phyloP scores from a whole-genome alignment of 2,329 filamentous ascomycete genomes.

The Byssochlamys sp. region DNA sequence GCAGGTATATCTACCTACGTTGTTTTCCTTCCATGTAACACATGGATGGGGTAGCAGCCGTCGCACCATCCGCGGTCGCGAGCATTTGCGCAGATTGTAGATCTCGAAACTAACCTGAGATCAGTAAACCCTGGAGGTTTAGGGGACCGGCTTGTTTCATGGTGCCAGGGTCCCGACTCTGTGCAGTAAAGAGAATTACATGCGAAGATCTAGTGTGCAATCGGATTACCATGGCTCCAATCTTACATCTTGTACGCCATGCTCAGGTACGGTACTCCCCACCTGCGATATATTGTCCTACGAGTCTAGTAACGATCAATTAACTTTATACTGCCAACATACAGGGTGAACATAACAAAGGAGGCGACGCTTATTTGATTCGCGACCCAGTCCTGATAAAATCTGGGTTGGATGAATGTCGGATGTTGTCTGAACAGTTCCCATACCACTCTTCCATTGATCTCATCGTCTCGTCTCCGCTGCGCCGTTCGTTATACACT shows the following conservation, averaged over 20 bases:
- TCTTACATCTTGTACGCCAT: not conserved
- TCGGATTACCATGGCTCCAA: not conserved
- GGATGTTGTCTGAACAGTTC: slow-evolving; percentile 1
- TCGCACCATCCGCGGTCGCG: not conserved
- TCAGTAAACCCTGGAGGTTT: not conserved
- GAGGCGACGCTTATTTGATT: slow-evolving; percentile 8
- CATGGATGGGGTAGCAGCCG: not conserved
- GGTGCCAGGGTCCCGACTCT: not conserved
- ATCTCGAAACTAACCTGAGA: not conserved
- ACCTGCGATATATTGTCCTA: not conserved
- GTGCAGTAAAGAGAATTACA: not conserved
- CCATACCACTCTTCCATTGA: slow-evolving; percentile 6
- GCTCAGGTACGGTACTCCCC: not conserved
- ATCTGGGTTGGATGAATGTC: slow-evolving; percentile 5
- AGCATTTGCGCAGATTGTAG: not conserved
- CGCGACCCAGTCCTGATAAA: slow-evolving; percentile 5
- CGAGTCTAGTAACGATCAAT: not conserved
- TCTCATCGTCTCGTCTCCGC: slow-evolving; percentile 7
- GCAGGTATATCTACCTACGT: not conserved
- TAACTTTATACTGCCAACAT: not conserved
- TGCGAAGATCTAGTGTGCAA: not conserved
- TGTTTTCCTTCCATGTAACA: not conserved
- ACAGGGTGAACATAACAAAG: slow-evolving; percentile 9
- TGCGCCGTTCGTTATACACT: slow-evolving; percentile 6
- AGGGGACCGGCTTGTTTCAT: not conserved